These are phyloP conservation scores for Colletotrichum cuscutae DNA, from an alignment of 2,329 filamentous ascomycete species.

Conservation along the genomic window DNA sequence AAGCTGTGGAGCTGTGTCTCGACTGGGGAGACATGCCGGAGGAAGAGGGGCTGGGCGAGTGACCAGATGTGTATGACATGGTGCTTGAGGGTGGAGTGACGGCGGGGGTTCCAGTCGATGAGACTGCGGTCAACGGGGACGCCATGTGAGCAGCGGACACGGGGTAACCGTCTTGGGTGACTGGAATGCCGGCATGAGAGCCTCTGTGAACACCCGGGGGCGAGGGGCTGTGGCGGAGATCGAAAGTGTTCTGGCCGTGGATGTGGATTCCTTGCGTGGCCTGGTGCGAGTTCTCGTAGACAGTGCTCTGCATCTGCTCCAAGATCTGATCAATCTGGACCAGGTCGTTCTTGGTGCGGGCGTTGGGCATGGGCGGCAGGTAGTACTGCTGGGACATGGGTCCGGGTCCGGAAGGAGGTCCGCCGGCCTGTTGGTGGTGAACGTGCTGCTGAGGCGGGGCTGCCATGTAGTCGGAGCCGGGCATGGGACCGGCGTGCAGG, in stretches of 20 bases:
- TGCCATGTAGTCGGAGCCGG: conserved; percentile 65
- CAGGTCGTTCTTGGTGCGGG: conserved; percentile 93
- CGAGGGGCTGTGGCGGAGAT: conserved; percentile 68
- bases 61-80: conserved; percentile 80
- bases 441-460: conserved; percentile 56
- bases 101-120: conserved; percentile 77
- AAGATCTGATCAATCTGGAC: conserved; percentile 94
- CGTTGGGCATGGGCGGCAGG: conserved; percentile 85
- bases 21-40: conserved; percentile 75
- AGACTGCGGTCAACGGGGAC: conserved; percentile 68
- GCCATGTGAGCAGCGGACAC: conserved; percentile 67
- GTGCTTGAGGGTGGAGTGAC: conserved; percentile 81
- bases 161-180: conserved; percentile 49
- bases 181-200: conserved; percentile 44
- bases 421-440: conserved; percentile 43
- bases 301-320: conserved; percentile 94
- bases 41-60: conserved; percentile 79
- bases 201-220: conserved; percentile 55
- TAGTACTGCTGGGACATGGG: conserved; percentile 84
- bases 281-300: conserved; percentile 91
- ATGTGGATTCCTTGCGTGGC: conserved; percentile 84
- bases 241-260: conserved; percentile 73
- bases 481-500: conserved; percentile 64
- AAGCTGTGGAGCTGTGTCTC: conserved; percentile 68
- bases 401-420: conserved; percentile 62